Evolutionary conservation across 2,329 filamentous ascomycete genomes (phyloP).

Genomic region (Xylaria polymorpha): DNA sequence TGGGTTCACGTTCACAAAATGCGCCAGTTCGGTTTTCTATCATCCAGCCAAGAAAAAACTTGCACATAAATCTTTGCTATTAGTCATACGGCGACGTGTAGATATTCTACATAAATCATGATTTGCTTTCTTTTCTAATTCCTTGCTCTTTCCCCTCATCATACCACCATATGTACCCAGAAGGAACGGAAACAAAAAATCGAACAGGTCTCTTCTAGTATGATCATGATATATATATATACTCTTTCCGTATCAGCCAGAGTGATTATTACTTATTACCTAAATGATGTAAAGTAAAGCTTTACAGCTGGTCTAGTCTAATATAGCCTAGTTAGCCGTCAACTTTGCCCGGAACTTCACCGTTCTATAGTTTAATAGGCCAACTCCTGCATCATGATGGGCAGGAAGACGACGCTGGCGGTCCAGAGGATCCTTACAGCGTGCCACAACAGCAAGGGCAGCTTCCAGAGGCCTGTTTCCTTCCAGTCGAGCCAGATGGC

Average conservation of each 20-base stretch:
- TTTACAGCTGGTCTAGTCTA: not conserved
- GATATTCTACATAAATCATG: constrained; percentile 22
- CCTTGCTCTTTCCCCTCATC: constrained; percentile 1
- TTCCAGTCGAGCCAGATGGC: constrained; percentile 77
- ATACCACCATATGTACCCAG: not conserved
- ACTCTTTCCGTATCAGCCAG: not conserved
- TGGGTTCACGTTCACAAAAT: not conserved
- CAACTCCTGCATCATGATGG: constrained; percentile 79
- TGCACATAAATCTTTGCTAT: constrained; percentile 13
- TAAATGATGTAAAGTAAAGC: not conserved
- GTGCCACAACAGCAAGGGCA: constrained; percentile 73
- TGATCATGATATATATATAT: not conserved
- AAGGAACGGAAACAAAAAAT: not conserved
- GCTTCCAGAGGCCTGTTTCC: constrained; percentile 64
- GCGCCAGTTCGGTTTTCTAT: not conserved
- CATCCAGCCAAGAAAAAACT: not conserved
- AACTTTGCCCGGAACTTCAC: not conserved
- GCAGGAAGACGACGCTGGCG: constrained; percentile 83
- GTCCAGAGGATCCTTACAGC: constrained; percentile 80
- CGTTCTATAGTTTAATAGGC: constrained; percentile 34
- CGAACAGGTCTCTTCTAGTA: not conserved
- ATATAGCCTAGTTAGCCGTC: not conserved
- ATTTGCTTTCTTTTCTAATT: not conserved
- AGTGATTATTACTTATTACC: constrained; percentile 20
- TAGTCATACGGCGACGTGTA: not conserved